These are phyloP conservation scores for Pythium sukuiense DNA, from an alignment of 352 stramenopile genomes.

Conservation along the genomic window DNA sequence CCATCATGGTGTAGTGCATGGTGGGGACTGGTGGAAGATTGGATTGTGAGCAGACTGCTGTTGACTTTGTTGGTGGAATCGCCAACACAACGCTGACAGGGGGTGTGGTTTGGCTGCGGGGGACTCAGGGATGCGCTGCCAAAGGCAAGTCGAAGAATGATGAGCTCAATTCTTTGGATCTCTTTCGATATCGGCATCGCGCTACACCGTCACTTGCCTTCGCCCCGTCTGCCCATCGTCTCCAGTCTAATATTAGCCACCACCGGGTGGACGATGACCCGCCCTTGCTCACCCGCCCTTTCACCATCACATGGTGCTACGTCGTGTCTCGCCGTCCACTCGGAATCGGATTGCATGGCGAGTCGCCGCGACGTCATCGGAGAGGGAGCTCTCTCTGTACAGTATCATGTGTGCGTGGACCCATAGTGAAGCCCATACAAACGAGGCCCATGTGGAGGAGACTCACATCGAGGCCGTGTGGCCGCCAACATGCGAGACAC, in stretches of 20 bases:
- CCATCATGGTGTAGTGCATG: constrained; percentile 21
- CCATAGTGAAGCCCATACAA: not conserved
- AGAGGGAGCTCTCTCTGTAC: too few species aligned
- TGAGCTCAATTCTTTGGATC: not conserved
- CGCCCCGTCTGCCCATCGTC: not conserved
- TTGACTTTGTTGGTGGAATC: constrained; percentile 7
- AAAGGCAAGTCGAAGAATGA: constrained; percentile 2
- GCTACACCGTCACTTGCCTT: not conserved
- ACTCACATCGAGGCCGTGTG: not conserved
- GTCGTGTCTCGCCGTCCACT: not conserved
- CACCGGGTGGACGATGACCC: not conserved
- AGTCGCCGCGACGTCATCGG: not conserved
- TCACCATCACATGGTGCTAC: not conserved
- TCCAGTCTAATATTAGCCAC: not conserved
- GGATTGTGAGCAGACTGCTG: constrained; percentile 11
- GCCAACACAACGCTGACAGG: constrained; percentile 11
- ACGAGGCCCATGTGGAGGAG: not conserved
- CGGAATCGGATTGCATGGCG: not conserved
- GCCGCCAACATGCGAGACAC: constrained; percentile 1
- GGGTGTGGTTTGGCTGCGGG: not conserved
- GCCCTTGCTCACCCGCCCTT: not conserved
- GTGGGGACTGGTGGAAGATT: not conserved
- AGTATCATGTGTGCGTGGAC: not conserved
- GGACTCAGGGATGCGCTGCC: not conserved
- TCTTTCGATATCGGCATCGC: not conserved